Evolutionary conservation across 805 yeast species (phyloP).

Genomic region (Ogataea pignaliae): DNA sequence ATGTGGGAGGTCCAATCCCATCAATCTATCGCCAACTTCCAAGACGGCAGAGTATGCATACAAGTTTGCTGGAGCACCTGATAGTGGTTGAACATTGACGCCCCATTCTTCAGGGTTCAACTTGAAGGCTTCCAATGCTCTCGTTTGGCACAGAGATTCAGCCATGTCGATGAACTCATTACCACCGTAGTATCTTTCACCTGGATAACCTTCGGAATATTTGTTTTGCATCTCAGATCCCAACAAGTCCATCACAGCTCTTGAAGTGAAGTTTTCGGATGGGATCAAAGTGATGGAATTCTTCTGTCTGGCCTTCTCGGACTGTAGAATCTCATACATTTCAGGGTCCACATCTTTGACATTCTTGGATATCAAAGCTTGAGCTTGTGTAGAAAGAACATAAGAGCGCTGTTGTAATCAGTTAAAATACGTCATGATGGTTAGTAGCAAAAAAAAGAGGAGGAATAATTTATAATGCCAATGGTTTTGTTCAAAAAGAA

Average conservation of each 20-base stretch:
- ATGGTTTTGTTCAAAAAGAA: background rate
- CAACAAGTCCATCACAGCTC: constrained; percentile 91
- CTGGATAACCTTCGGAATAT: constrained; percentile 99
- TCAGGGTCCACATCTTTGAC: constrained; percentile 70
- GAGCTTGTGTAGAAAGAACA: constrained; percentile 46
- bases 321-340: constrained; percentile 64
- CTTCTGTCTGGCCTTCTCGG: constrained; percentile 87
- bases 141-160: constrained; percentile 86
- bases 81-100: constrained; percentile 92
- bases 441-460: too few species aligned
- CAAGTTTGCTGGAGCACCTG: constrained; percentile 97
- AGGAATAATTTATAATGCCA: background rate
- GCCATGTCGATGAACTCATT: constrained; percentile 94
- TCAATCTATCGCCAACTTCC: constrained; percentile 93
- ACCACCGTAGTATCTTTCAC: constrained; percentile 98
- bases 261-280: constrained; percentile 94
- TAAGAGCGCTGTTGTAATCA: constrained; percentile 19
- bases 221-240: constrained; percentile 98
- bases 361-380: constrained; percentile 53
- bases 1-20: constrained; percentile 98
- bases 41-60: constrained; percentile 94
- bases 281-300: constrained; percentile 93
- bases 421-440: too few species aligned
- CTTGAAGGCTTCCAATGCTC: constrained; percentile 88
- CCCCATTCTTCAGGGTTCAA: constrained; percentile 89